Conservation (phyloP, 2,329 filamentous ascomycete species). For the Emericellopsis cladophorae region DNA sequence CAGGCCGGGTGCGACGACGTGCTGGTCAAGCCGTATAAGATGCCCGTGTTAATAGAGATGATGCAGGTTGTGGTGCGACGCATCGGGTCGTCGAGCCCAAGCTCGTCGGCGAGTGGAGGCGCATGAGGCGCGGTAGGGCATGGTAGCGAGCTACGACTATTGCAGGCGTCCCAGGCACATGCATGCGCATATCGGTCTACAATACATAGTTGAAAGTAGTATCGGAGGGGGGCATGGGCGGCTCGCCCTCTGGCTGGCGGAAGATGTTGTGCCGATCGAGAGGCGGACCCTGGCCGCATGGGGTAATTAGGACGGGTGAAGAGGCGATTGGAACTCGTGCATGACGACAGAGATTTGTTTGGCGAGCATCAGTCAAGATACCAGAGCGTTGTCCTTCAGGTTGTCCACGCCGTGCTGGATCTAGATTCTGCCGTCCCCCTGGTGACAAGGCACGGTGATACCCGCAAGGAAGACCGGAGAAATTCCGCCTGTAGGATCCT, state of each 20-base stretch:
- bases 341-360: no score
- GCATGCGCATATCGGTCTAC: no score
- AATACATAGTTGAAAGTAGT: no score
- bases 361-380: no score
- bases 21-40: slow-evolving; percentile 60
- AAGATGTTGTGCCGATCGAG: neutral
- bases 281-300: neutral
- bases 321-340: neutral
- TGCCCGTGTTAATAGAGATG: slow-evolving; percentile 46
- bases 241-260: neutral
- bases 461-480: no score
- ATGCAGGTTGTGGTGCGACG: slow-evolving; percentile 36
- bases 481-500: no score
- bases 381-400: no score
- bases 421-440: no score
- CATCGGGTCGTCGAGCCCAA: slow-evolving; percentile 8
- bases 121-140: neutral
- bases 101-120: slow-evolving; percentile 2
- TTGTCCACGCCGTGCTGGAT: no score
- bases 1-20: slow-evolving; percentile 48
- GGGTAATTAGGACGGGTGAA: neutral
- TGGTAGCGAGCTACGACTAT: neutral
- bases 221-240: no score
- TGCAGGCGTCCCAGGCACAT: no score
- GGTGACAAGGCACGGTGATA: no score